These are phyloP conservation scores for Pythium dissotocum DNA, from an alignment of 352 stramenopile genomes.

Conservation along the genomic window DNA sequence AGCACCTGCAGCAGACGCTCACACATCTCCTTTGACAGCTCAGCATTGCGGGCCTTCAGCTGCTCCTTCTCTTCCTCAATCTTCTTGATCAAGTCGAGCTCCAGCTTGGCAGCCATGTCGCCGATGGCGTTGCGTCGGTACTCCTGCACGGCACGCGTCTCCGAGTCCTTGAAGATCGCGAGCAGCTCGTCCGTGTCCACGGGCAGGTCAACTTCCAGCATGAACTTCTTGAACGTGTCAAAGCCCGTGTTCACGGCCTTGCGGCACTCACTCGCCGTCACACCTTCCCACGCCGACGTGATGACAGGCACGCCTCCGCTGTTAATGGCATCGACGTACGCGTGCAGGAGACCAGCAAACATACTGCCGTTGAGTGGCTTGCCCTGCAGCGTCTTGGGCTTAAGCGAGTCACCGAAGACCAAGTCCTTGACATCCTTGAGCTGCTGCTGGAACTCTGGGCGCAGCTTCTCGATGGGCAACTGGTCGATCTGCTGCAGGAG, in stretches of 20 bases:
- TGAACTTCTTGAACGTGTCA: slow-evolving; percentile 63
- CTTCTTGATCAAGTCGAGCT: slow-evolving; percentile 62
- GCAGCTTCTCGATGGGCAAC: slow-evolving; percentile 62
- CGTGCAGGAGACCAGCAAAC: slow-evolving; percentile 79
- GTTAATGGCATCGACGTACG: slow-evolving; percentile 87
- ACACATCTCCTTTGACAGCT: slow-evolving; percentile 76
- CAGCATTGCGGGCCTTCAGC: slow-evolving; percentile 46
- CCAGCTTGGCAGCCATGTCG: slow-evolving; percentile 63
- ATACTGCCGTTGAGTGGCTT: slow-evolving; percentile 82
- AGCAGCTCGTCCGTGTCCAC: slow-evolving; percentile 72
- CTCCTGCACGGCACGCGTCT: slow-evolving; percentile 49
- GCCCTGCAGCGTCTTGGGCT: slow-evolving; percentile 84
- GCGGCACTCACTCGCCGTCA: slow-evolving; percentile 78
- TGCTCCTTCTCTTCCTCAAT: slow-evolving; percentile 68
- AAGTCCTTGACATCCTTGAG: slow-evolving; percentile 63
- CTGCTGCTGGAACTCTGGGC: slow-evolving; percentile 77
- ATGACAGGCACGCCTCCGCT: slow-evolving; percentile 88
- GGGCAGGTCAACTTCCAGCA: slow-evolving; percentile 61
- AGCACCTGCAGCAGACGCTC: slow-evolving; percentile 78
- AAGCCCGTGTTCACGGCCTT: slow-evolving; percentile 66
- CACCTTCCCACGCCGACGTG: slow-evolving; percentile 83
- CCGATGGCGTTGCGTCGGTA: slow-evolving; percentile 72
- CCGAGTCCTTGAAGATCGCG: slow-evolving; percentile 53
- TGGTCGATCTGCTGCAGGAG: slow-evolving; percentile 78
- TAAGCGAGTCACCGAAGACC: slow-evolving; percentile 68